Evolutionary conservation across 2,329 filamentous ascomycete genomes (phyloP).

Genomic region (Aspergillus udagawae): DNA sequence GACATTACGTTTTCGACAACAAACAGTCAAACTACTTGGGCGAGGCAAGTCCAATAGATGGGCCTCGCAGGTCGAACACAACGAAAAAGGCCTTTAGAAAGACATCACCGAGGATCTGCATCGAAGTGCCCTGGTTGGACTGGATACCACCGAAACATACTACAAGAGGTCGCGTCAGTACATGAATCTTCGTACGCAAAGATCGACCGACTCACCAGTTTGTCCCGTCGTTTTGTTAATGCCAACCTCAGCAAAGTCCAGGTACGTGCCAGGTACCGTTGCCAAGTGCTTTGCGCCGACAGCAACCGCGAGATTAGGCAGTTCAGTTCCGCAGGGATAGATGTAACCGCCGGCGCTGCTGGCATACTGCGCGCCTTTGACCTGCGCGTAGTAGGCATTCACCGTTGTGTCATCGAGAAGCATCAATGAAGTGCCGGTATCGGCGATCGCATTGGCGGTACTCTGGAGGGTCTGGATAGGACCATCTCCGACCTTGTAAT

Average conservation of each 20-base stretch:
- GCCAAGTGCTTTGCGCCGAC: conserved; percentile 48
- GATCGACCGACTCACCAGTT: conserved; percentile 30
- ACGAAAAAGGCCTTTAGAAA: conserved; percentile 60
- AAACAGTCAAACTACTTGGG: conserved; percentile 19
- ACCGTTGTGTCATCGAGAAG: conserved; percentile 57
- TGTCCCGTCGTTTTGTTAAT: conserved; percentile 40
- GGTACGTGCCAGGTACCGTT: conserved; percentile 52
- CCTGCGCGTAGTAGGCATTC: conserved; percentile 55
- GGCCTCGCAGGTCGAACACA: conserved; percentile 52
- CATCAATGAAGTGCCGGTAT: conserved; percentile 67
- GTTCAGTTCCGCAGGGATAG: conserved; percentile 53
- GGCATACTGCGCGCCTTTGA: conserved; percentile 49
- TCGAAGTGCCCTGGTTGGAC: conserved; percentile 52
- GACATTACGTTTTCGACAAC: background rate
- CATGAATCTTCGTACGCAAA: background rate
- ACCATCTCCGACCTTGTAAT: conserved; percentile 52
- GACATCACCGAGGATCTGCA: conserved; percentile 59
- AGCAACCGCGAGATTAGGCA: conserved; percentile 55
- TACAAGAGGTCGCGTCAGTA: conserved; percentile 19
- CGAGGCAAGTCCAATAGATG: conserved; percentile 50
- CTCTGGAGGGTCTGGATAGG: conserved; percentile 31
- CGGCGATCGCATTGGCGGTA: conserved; percentile 52
- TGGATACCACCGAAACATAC: conserved; percentile 59
- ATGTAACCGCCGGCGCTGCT: conserved; percentile 48
- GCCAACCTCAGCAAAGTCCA: conserved; percentile 54